A percentile compares a stretch with the other conserved stretches of the same genome.
Evolutionary conservation across 1,139 yeast genomes (phyloP).

Genomic region (Pichia sp.): DNA sequence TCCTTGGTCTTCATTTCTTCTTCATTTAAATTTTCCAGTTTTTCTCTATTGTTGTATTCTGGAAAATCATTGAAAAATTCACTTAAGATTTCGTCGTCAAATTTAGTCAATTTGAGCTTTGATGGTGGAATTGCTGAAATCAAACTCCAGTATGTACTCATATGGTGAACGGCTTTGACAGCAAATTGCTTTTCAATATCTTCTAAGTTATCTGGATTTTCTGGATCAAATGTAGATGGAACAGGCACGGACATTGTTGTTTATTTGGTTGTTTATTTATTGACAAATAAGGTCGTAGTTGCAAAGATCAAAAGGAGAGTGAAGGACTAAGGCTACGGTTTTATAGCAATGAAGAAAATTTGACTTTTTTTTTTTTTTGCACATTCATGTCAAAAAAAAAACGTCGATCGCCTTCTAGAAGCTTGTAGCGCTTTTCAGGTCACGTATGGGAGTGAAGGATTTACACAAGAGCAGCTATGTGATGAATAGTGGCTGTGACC

Average conservation of each 20-base stretch:
- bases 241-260: constrained; percentile 11
- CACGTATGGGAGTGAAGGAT: too few relatives aligned
- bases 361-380: neutral
- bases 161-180: constrained; percentile 93
- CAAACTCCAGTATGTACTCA: constrained; percentile 88
- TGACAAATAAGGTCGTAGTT: neutral
- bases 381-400: neutral
- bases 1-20: constrained; percentile 70
- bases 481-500: too few relatives aligned
- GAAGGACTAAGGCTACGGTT: neutral
- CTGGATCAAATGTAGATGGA: constrained; percentile 32
- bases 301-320: neutral
- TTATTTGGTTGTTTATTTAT: neutral
- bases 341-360: neutral
- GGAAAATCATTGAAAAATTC: constrained; percentile 72
- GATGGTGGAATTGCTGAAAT: constrained; percentile 71
- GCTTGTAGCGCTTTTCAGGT: neutral
- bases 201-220: constrained; percentile 50
- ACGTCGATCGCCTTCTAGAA: neutral
- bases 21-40: constrained; percentile 55
- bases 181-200: constrained; percentile 94
- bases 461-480: too few relatives aligned
- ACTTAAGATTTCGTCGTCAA: constrained; percentile 76
- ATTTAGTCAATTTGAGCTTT: constrained; percentile 64
- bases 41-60: constrained; percentile 57